Base-by-base conservation (phyloP, 2,329 filamentous ascomycete species). In the Fusarium sp. region DNA sequence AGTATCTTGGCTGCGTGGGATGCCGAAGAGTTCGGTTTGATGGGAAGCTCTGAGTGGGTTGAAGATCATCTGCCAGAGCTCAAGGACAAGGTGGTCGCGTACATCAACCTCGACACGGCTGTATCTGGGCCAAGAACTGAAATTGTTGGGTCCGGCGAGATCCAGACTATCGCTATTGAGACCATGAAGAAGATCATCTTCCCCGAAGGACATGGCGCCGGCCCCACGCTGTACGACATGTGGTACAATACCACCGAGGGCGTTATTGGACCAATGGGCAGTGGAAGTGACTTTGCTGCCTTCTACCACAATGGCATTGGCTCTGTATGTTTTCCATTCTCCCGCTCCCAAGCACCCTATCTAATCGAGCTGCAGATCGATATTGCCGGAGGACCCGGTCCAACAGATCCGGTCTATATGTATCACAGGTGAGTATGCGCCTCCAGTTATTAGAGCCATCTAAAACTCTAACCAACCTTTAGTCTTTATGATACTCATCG, bases 101-200 rank as follows among this genome's bases (percentile, higher is more conserved):
- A 88, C 54, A 78, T 88, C 50, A 88, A 88, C 71, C 77, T 87
- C 36, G 86, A 87, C 46, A 79, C 85, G 3, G 86, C 83, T 0
- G 81, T 82, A 3, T 80, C 81, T 7, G 85, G 85, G 0, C 82
- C 79, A 5, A 76, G 80, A 7, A 86, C 76, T 76, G 86, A 55
- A 10, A 70, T 72, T 1, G 54, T 61, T 4, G 70, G 70, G 0
- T 72, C 70, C 0, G 70, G 70, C 2, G 70, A 72, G 44, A 72
- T 72, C 0, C 70, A 72, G 11, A 72, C 69, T 0, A 64, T 72
- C 34, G 70, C 70, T 7, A 72, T 72, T 1, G 69, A 72, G 27
- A 72, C 62, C 4, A 72, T 72, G 66, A 72, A 72, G 40, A 72
- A 72, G 28, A 30, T 72, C 4, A 61, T 72, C 12, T 72, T 68